phyloP scores from a whole-genome alignment of 208 protist species.

The Crithidia thermophila region DNA sequence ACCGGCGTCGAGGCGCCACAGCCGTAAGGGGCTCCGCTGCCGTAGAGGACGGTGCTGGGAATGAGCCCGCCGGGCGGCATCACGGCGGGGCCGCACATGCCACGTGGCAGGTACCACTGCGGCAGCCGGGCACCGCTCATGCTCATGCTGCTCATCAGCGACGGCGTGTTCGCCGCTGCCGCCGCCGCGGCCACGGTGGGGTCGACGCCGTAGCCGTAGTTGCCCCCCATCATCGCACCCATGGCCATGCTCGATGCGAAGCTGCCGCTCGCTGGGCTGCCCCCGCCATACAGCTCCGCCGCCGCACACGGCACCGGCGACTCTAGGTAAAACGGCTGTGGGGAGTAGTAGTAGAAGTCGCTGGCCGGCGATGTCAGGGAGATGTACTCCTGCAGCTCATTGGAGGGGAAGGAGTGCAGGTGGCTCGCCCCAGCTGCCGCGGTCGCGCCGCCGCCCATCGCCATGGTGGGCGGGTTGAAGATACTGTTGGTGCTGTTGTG shows the following conservation, averaged over 20 bases:
- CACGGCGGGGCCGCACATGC: slow-evolving; percentile 8
- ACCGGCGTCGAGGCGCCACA: slow-evolving; percentile 1
- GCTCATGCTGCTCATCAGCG: slow-evolving; percentile 26
- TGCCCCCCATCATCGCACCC: background rate
- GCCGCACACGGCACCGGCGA: slow-evolving; percentile 18
- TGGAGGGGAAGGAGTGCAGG: slow-evolving; percentile 4
- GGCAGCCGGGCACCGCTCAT: slow-evolving; percentile 27
- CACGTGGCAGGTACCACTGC: slow-evolving; percentile 36
- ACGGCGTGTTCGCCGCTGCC: background rate
- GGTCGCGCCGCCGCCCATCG: background rate
- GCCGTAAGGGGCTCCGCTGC: background rate
- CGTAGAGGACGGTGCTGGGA: background rate
- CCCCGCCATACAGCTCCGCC: slow-evolving; percentile 22
- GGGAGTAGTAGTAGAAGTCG: slow-evolving; percentile 24
- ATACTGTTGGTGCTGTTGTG: slow-evolving; percentile 17
- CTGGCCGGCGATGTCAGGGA: slow-evolving; percentile 9
- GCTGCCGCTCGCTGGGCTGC: background rate
- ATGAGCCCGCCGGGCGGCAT: background rate
- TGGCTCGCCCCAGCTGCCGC: background rate
- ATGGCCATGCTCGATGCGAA: background rate
- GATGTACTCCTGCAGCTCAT: slow-evolving; percentile 24
- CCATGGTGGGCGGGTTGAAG: background rate
- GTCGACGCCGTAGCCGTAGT: background rate
- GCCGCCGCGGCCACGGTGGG: background rate
- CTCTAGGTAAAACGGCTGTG: slow-evolving; percentile 21